Evolutionary conservation across 2,329 filamentous ascomycete species (phyloP).

Genomic region (Arachnopeziza araneosa): DNA sequence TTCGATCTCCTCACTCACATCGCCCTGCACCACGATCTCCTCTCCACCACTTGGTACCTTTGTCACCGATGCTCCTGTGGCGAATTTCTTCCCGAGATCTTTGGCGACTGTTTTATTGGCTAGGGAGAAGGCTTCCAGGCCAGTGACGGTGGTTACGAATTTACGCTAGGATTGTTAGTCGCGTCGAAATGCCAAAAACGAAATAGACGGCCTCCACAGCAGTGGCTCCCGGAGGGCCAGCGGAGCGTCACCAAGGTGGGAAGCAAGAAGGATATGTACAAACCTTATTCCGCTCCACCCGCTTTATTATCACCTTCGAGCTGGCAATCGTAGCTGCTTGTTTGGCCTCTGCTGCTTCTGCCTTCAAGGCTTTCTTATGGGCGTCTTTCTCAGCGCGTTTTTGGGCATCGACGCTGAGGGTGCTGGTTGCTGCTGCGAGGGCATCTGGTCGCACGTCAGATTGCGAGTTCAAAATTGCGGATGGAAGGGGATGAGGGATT

Average conservation of each 20-base stretch:
- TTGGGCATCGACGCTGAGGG: slow-evolving; percentile 83
- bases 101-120: slow-evolving; percentile 96
- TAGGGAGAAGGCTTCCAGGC: slow-evolving; percentile 82
- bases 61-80: slow-evolving; percentile 87
- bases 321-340: slow-evolving; percentile 72
- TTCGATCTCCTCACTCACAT: slow-evolving; percentile 89
- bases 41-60: slow-evolving; percentile 82
- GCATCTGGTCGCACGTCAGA: slow-evolving; percentile 50
- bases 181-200: not conserved
- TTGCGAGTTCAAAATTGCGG: not conserved
- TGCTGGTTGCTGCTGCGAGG: slow-evolving; percentile 75
- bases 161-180: slow-evolving; percentile 52
- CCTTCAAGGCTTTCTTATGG: slow-evolving; percentile 93
- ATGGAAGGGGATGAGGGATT: slow-evolving; percentile 2
- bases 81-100: slow-evolving; percentile 98
- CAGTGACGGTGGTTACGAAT: slow-evolving; percentile 87
- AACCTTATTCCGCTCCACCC: slow-evolving; percentile 88
- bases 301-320: slow-evolving; percentile 84
- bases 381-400: slow-evolving; percentile 95
- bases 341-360: slow-evolving; percentile 78
- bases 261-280: not conserved
- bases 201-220: not conserved
- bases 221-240: too few species aligned
- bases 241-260: too few species aligned
- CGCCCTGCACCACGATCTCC: slow-evolving; percentile 96